Base-by-base conservation (phyloP, 2,329 filamentous ascomycete species). In the Colletotrichum eremochloae region DNA sequence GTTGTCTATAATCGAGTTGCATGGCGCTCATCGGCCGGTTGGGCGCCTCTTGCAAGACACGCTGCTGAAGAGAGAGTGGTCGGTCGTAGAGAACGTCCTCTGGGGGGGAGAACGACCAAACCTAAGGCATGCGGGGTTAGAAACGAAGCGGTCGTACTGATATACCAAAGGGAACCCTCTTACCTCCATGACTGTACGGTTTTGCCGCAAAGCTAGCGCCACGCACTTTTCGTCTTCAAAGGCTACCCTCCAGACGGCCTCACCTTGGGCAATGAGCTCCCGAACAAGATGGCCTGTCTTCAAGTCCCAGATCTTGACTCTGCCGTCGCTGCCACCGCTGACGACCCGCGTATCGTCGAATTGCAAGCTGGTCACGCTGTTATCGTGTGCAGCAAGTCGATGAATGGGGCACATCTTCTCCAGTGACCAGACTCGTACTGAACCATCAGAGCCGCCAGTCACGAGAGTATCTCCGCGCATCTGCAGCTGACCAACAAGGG, bases 181-280 rank as follows among this genome's bases (percentile, higher is more conserved):
- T 84, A 97, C 96, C 91, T 99, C 96, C 96, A 99, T 99, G 74
- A 98, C 93, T 0, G 97, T 98, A 74, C 95, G 91, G 68, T 91
- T 92, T 64, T 90, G 90, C 72, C 96, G 89, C 77, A 94, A 92
- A 11, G 96, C 96, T 87, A 99, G 93, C 42, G 97, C 96, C 40
- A 99, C 96, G 71, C 96, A 97, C 82, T 98, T 98, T 82, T 99
- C 96, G 75, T 97, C 96, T 80, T 99, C 96, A 80, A 99, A 99
- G 0, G 97, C 96, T 44, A 99, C 96, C 72, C 96, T 90, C 96
- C 96, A 99, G 0, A 99, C 96, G 20, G 96, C 95, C 79, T 99
- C 96, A 0, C 96, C 94, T 65, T 96, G 95, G 29, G 93, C 91
- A 58, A 96, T 96, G 53, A 99, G 89, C 82, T 99, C 96, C 72